These are phyloP conservation scores for Selenicereus undatus DNA, from an alignment of 148 eudicot species.

Conservation along the genomic window DNA sequence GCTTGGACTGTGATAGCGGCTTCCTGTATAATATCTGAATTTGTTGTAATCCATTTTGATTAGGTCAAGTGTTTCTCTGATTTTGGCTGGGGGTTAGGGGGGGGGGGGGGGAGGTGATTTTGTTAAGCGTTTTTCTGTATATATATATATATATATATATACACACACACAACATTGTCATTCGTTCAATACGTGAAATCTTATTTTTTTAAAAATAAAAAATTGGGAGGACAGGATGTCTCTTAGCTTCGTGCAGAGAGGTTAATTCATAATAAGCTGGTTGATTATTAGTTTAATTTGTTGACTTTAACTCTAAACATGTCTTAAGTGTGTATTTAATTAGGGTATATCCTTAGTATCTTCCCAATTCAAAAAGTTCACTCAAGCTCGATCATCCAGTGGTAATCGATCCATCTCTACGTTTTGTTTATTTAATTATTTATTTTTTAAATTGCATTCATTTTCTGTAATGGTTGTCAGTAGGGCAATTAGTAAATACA, in stretches of 20 bases:
- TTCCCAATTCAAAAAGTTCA: slow-evolving; percentile 3
- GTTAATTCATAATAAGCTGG: neutral
- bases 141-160: too few relatives aligned
- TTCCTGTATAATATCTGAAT: neutral
- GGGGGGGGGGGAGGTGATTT: neutral
- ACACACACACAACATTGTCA: neutral
- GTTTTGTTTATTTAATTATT: neutral
- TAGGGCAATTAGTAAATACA: neutral
- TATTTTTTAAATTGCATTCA: neutral
- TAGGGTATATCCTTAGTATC: slow-evolving; percentile 12
- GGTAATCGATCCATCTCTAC: neutral
- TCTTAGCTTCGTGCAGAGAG: slow-evolving; percentile 7
- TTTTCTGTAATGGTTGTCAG: neutral
- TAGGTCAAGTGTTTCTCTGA: neutral
- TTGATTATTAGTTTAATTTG: neutral
- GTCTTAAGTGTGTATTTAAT: neutral
- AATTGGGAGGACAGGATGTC: neutral
- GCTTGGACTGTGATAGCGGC: neutral
- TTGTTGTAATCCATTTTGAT: neutral
- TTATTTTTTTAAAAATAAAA: neutral
- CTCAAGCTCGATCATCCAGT: neutral
- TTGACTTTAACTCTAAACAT: slow-evolving; percentile 13
- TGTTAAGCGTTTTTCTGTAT: neutral
- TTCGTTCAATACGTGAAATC: neutral
- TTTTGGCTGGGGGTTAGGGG: neutral